A percentile compares a stretch with the other conserved stretches of the same genome.
These are phyloP conservation scores for Avena sativa DNA, from an alignment of 176 grass and related monocot species.

Conservation along the genomic window DNA sequence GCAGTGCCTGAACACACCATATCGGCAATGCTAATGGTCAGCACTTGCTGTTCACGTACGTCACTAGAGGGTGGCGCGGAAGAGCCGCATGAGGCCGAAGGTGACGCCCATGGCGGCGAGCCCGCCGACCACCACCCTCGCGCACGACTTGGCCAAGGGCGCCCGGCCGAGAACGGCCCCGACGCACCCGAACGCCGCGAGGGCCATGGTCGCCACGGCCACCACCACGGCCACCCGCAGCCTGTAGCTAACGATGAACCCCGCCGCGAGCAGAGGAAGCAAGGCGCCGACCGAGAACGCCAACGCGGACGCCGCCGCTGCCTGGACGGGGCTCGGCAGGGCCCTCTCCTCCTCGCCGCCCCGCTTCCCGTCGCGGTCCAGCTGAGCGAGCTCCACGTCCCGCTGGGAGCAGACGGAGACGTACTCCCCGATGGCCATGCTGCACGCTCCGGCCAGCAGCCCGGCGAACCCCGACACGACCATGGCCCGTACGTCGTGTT, in stretches of 20 bases:
- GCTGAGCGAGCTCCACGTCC: slow-evolving; percentile 65
- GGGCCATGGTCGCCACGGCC: slow-evolving; percentile 43
- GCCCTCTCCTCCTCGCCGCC: slow-evolving; percentile 33
- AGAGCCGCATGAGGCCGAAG: slow-evolving; percentile 23
- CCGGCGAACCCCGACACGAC: slow-evolving; percentile 74
- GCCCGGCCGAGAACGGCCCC: slow-evolving; percentile 59
- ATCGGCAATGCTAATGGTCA: too few relatives aligned
- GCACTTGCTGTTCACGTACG: too few relatives aligned
- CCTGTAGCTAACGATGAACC: slow-evolving; percentile 54
- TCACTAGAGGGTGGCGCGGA: slow-evolving; percentile 30
- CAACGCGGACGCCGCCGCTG: slow-evolving; percentile 53
- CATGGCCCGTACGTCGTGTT: slow-evolving; percentile 56
- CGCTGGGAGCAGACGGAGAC: slow-evolving; percentile 36
- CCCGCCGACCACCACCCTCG: slow-evolving; percentile 46
- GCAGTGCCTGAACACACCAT: too few relatives aligned
- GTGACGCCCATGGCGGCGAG: neutral
- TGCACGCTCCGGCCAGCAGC: slow-evolving; percentile 15
- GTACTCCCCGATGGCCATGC: slow-evolving; percentile 75
- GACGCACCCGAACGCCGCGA: slow-evolving; percentile 54
- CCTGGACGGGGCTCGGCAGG: slow-evolving; percentile 28
- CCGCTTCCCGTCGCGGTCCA: slow-evolving; percentile 44
- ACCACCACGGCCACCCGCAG: slow-evolving; percentile 54
- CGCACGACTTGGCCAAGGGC: slow-evolving; percentile 42
- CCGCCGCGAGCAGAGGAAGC: slow-evolving; percentile 64
- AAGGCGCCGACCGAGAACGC: slow-evolving; percentile 59